Base-by-base conservation (phyloP, 106 monocot genomes). In the Allium cepa region DNA sequence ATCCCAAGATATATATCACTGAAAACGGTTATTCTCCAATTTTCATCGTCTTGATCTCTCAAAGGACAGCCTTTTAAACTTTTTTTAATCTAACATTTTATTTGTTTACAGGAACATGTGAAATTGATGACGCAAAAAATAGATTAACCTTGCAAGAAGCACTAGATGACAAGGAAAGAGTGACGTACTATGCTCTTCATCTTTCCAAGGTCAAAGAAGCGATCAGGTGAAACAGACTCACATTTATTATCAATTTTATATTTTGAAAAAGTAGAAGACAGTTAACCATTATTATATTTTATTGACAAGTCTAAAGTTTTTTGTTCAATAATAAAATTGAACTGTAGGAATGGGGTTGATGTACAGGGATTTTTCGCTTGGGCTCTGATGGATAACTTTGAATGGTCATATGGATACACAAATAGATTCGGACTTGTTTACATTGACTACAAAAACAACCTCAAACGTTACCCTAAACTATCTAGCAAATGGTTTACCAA, bases 311-410 rank as follows among this genome's bases (percentile, higher is more conserved):
- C 36, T 5, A 36, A 36, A 0, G 36, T 36, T 36, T 36, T 36
- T 36, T 36, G 26, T 8, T 59, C 7, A 10, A 60, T 27, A 3
- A 11, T 26, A 3, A 8, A 8, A 10, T 27, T 7, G 9, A 11
- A 26, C 3, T 65, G 16, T 47, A 73, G 73, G 65, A 14, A 51
- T 17, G 76, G 70, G 46, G 63, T 49, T 3, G 57, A 78, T 52
- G 72, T 78, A 46, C 59, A 71, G 18, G 77, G 77, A 4, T 78
- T 66, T 22, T 66, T 72, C 9, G 46, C 50, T 4, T 78, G 77
- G 77, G 51, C 77, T 53, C 57, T 78, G 11, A 46, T 60, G 15
- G 72, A 78, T 36, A 78, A 72, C 57, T 71, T 71, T 59, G 77
- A 78, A 62, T 78, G 77, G 77, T 8, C 58, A 0, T 0, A 18